Percentiles rank a stretch among this genome's conserved stretches.
phyloP scores from a whole-genome alignment of 2,329 filamentous ascomycete genomes.

The Sclerotinia trifoliorum region DNA sequence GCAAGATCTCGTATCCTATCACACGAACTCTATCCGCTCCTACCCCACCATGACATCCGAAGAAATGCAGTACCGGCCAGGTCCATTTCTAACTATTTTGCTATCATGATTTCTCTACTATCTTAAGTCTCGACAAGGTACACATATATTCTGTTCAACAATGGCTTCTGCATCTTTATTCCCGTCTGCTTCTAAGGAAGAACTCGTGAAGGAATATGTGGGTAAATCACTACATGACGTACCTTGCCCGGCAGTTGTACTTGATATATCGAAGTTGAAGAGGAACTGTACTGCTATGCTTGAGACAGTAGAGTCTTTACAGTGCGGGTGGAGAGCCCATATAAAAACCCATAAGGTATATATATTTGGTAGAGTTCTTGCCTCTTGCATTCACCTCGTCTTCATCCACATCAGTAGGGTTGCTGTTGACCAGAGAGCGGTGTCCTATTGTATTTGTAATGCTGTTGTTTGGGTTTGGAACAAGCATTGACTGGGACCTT shows the following conservation, averaged over 20 bases:
- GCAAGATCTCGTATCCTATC: slow-evolving; percentile 1
- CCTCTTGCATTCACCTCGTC: background rate
- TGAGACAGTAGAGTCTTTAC: slow-evolving; percentile 55
- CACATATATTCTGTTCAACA: background rate
- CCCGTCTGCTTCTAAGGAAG: slow-evolving; percentile 39
- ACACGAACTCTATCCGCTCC: background rate
- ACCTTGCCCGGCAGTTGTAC: slow-evolving; percentile 63
- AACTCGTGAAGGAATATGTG: slow-evolving; percentile 49
- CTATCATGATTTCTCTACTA: background rate
- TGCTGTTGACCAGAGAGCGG: background rate
- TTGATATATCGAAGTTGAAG: slow-evolving; percentile 65
- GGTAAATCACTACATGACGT: slow-evolving; percentile 60
- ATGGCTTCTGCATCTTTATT: slow-evolving; percentile 35
- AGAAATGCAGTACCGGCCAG: background rate
- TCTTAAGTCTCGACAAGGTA: background rate
- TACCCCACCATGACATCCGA: slow-evolving; percentile 8
- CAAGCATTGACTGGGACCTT: background rate
- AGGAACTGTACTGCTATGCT: slow-evolving; percentile 73
- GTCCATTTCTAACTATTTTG: background rate
- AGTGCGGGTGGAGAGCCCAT: slow-evolving; percentile 70
- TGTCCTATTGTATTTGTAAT: background rate
- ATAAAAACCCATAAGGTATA: slow-evolving; percentile 80
- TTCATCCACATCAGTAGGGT: background rate
- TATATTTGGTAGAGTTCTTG: slow-evolving; percentile 1
- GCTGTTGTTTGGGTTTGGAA: background rate